A percentile compares a stretch with the other conserved stretches of the same genome.
These are phyloP conservation scores for Parsonsia alboflavescens DNA, from an alignment of 257 asterid genomes.

Conservation along the genomic window DNA sequence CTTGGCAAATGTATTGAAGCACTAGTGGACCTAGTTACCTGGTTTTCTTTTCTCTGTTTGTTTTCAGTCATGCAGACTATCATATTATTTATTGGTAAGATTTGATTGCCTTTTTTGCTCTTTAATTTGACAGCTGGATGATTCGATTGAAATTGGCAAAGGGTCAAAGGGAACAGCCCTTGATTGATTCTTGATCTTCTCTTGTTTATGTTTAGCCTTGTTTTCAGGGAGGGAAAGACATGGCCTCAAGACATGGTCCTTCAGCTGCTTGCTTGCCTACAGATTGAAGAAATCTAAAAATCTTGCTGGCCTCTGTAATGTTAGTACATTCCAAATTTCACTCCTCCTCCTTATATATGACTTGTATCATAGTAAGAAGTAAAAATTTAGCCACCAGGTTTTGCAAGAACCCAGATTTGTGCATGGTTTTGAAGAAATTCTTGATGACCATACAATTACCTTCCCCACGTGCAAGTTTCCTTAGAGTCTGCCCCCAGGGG, in stretches of 20 bases:
- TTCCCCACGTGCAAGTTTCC: not conserved
- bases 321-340: not conserved
- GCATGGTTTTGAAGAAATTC: not conserved
- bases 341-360: not conserved
- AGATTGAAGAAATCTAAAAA: not conserved
- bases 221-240: not conserved
- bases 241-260: conserved; percentile 10
- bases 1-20: conserved; percentile 5
- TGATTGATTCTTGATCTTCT: not conserved
- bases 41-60: conserved; percentile 8
- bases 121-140: conserved; percentile 18
- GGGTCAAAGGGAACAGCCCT: not conserved
- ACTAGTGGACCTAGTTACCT: not conserved
- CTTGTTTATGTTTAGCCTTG: not conserved
- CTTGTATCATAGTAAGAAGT: too few relatives aligned
- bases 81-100: conserved; percentile 6
- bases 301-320: not conserved
- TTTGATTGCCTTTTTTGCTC: conserved; percentile 15
- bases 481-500: not conserved
- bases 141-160: not conserved
- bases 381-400: too few relatives aligned
- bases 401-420: not conserved
- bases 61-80: not conserved
- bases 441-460: not conserved
- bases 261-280: not conserved